phyloP scores from a whole-genome alignment of 2,329 filamentous ascomycete genomes.

The Calonectria naviculata region DNA sequence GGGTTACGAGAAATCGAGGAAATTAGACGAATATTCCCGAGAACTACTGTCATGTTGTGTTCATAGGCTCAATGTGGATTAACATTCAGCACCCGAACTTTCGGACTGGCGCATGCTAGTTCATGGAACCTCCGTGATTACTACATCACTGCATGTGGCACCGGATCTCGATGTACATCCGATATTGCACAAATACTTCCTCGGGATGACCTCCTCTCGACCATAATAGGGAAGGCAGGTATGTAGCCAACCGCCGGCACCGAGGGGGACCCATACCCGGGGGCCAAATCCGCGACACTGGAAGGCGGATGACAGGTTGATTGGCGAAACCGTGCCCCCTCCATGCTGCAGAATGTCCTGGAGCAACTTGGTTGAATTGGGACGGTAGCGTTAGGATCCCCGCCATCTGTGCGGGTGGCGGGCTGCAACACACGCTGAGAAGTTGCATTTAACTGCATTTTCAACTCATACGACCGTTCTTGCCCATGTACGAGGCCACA shows the following conservation, averaged over 20 bases:
- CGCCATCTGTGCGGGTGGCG: not conserved
- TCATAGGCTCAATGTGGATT: not conserved
- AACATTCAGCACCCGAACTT: not conserved
- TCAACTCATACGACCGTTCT: not conserved
- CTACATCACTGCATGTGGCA: conserved; percentile 16
- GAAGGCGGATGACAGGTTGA: not conserved
- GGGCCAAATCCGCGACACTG: conserved; percentile 15
- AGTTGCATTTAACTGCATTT: not conserved
- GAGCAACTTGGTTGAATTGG: not conserved
- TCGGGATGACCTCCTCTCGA: not conserved
- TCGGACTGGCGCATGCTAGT: conserved; percentile 8
- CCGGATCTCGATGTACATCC: conserved; percentile 6
- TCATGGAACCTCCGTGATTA: conserved; percentile 13
- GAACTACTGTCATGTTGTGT: not conserved
- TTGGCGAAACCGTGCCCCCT: conserved; percentile 13
- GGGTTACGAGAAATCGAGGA: not conserved
- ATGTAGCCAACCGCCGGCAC: conserved; percentile 13
- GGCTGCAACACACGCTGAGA: not conserved
- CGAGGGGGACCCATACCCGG: not conserved
- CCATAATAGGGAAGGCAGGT: not conserved
- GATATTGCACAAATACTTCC: conserved; percentile 9
- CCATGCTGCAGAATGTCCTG: not conserved
- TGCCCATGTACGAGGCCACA: conserved; percentile 12
- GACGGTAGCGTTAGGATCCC: not conserved
- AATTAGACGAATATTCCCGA: no score